Conservation (phyloP, 2,329 filamentous ascomycete species). For the Penicillium sp. region DNA sequence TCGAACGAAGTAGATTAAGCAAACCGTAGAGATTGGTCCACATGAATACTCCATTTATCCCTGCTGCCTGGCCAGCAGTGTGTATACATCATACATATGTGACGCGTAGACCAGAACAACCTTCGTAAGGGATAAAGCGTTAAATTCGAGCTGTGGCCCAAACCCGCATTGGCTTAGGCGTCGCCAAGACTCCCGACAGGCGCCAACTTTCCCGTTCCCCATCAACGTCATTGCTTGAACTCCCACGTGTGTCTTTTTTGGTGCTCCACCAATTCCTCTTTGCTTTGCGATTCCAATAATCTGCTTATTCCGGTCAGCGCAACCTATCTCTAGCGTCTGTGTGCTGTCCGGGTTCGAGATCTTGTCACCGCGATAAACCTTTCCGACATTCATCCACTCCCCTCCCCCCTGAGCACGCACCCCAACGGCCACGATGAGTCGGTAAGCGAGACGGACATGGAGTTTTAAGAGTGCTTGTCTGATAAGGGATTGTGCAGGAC, state of each 20-base stretch:
- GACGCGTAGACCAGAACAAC: not conserved
- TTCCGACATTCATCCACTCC: conserved; percentile 9
- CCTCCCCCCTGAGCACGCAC: conserved; percentile 24
- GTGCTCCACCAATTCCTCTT: conserved; percentile 3
- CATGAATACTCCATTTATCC: not conserved
- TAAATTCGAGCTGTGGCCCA: not conserved
- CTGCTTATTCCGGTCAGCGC: conserved; percentile 10
- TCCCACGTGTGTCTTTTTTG: conserved; percentile 14
- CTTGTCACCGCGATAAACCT: conserved; percentile 10
- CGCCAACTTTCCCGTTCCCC: conserved; percentile 34
- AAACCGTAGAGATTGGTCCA: not conserved
- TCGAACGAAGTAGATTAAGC: not conserved
- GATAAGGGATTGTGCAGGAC: conserved; percentile 41
- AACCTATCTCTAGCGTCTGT: conserved; percentile 9
- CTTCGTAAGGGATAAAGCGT: not conserved
- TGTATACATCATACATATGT: not conserved
- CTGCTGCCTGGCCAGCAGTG: not conserved
- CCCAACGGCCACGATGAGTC: conserved; percentile 61
- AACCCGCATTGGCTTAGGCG: conserved; percentile 21
- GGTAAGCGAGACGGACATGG: conserved; percentile 41
- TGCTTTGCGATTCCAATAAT: not conserved
- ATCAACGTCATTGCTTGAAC: conserved; percentile 33
- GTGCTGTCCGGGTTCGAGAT: conserved; percentile 23
- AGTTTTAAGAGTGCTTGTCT: not conserved
- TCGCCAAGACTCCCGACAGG: conserved; percentile 33